A percentile compares a stretch with the other conserved stretches of the same genome.
Evolutionary conservation across 2,329 filamentous ascomycete species (phyloP).

Genomic region (Cladophialophora psammophila): DNA sequence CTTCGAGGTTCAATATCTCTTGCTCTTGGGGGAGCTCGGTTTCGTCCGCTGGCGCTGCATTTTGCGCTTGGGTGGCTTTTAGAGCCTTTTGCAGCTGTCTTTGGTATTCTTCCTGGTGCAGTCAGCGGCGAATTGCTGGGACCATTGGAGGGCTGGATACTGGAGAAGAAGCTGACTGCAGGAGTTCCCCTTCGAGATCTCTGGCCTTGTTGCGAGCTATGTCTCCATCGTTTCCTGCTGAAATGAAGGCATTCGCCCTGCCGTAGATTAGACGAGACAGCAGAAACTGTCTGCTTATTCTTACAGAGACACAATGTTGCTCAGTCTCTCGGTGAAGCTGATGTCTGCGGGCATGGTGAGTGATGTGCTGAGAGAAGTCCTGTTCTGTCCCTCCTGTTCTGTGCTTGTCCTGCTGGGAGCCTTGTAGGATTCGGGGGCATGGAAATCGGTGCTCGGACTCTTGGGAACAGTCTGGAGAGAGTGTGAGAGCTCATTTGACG

Average conservation of each 20-base stretch:
- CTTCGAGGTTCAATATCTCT: conserved; percentile 43
- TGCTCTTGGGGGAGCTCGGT: conserved; percentile 36
- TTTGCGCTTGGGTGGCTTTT: conserved; percentile 44
- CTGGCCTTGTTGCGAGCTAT: conserved; percentile 67
- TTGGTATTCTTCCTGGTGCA: conserved; percentile 64
- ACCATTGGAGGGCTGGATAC: conserved; percentile 52
- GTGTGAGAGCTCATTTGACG: neutral
- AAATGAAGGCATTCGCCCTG: conserved; percentile 59
- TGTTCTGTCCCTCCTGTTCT: neutral
- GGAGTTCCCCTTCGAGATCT: conserved; percentile 70
- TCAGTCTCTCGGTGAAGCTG: conserved; percentile 67
- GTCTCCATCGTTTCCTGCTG: conserved; percentile 48
- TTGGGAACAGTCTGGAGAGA: neutral
- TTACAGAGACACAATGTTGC: conserved; percentile 69
- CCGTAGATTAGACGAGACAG: conserved; percentile 29
- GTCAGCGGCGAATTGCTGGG: conserved; percentile 33
- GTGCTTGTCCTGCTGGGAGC: neutral
- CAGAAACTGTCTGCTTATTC: conserved; percentile 40
- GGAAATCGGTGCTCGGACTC: neutral
- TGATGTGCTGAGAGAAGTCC: neutral
- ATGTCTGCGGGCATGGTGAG: conserved; percentile 45
- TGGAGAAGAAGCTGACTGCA: conserved; percentile 63
- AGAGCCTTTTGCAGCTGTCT: conserved; percentile 51
- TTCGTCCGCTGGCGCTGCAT: conserved; percentile 41
- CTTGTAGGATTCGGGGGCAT: neutral